phyloP scores from a whole-genome alignment of 768 basidiomycete species.

The Lentinula sp. region DNA sequence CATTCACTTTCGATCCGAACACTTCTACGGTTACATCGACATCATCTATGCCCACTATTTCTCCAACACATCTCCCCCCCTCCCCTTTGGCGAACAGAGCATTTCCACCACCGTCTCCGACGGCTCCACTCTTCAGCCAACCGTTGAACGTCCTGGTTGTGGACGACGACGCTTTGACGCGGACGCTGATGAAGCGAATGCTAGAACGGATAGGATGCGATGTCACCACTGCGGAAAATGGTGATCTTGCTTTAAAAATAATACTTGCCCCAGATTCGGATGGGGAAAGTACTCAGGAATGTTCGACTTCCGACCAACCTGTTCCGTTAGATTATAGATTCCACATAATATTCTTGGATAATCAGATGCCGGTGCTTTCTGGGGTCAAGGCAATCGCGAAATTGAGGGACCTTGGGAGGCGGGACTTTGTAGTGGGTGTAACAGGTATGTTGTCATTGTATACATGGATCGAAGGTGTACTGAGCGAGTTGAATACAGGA shows the following conservation, averaged over 20 bases:
- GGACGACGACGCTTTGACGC: conserved; percentile 77
- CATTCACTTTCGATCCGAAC: conserved; percentile 21
- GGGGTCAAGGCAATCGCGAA: conserved; percentile 64
- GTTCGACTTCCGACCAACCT: background rate
- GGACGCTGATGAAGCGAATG: conserved; percentile 75
- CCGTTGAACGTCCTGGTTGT: conserved; percentile 70
- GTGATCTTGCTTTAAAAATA: conserved; percentile 20
- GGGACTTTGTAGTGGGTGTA: conserved; percentile 79
- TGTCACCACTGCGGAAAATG: conserved; percentile 82
- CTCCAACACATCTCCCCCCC: background rate
- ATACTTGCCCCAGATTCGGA: background rate
- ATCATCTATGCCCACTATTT: background rate
- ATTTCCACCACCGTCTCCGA: conserved; percentile 27
- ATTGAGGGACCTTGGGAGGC: conserved; percentile 57
- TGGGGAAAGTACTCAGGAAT: background rate
- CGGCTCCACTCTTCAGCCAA: conserved; percentile 36
- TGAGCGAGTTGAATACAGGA: conserved; percentile 22
- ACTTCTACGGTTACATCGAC: background rate
- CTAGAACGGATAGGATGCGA: conserved; percentile 72
- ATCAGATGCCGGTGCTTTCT: conserved; percentile 82
- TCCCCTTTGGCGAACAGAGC: conserved; percentile 1
- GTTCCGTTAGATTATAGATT: conserved; percentile 25
- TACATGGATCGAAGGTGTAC: background rate
- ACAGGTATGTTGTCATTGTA: conserved; percentile 42
- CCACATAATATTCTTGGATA: conserved; percentile 51